These are phyloP conservation scores for Alternaria incomplexa DNA, from an alignment of 2,329 filamentous ascomycete genomes.

Conservation along the genomic window DNA sequence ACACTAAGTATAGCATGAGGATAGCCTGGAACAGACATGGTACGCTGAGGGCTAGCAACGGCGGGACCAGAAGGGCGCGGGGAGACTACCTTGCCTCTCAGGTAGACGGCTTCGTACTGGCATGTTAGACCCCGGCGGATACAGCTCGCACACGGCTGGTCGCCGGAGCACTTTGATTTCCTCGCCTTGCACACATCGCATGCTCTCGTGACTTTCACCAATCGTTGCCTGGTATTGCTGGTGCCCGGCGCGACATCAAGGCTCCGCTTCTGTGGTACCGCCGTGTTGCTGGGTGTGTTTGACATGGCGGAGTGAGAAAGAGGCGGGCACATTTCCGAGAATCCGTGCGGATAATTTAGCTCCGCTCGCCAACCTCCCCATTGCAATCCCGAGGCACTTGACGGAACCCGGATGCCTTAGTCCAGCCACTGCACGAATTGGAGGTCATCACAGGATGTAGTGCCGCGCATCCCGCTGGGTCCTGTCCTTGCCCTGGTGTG, in stretches of 20 bases:
- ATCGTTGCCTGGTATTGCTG: slow-evolving; percentile 8
- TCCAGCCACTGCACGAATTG: background rate
- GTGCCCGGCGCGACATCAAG: background rate
- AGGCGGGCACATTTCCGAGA: background rate
- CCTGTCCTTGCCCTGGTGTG: background rate
- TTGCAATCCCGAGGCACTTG: background rate
- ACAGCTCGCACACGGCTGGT: slow-evolving; percentile 35
- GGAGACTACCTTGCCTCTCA: slow-evolving; percentile 31
- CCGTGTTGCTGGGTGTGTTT: background rate
- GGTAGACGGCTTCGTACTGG: slow-evolving; percentile 33
- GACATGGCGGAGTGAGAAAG: background rate
- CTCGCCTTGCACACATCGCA: slow-evolving; percentile 41
- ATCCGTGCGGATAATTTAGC: background rate
- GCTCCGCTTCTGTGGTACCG: slow-evolving; percentile 19
- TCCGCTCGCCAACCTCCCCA: background rate
- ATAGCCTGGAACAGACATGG: background rate
- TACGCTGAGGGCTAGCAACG: background rate
- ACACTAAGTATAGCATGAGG: background rate
- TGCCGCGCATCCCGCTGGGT: background rate
- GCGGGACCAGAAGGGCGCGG: slow-evolving; percentile 12
- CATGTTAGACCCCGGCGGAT: slow-evolving; percentile 21
- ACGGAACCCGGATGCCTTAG: background rate
- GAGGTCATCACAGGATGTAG: background rate
- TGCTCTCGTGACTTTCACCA: slow-evolving; percentile 36
- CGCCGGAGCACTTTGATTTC: slow-evolving; percentile 39